Conservation (phyloP, 2,329 filamentous ascomycete genomes). For the Aspergillus cejpii region DNA sequence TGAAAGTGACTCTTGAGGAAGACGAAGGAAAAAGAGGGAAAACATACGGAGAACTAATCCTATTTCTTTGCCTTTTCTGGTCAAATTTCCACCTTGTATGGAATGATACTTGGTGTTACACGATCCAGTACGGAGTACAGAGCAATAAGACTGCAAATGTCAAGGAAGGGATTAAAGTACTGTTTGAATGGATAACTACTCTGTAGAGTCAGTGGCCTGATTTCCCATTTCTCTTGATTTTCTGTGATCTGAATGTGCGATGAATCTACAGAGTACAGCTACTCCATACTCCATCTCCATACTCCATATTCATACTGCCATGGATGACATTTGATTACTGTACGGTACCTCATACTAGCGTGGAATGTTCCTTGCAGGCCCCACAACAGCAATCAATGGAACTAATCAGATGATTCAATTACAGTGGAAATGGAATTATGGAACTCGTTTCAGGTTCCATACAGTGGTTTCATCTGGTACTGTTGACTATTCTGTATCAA, state of each 20-base stretch:
- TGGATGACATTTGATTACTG: conserved; percentile 11
- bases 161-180: no score
- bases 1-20: neutral
- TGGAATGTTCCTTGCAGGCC: conserved; percentile 16
- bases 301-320: no score
- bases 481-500: neutral
- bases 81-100: neutral
- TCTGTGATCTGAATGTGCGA: no score
- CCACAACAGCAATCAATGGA: conserved; percentile 9
- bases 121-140: neutral
- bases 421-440: conserved; percentile 2
- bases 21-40: neutral
- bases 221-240: no score
- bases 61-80: neutral
- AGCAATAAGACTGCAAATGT: no score
- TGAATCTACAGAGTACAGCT: no score
- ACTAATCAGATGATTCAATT: conserved; percentile 11
- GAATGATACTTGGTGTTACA: neutral
- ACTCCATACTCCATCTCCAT: no score
- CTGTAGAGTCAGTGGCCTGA: no score
- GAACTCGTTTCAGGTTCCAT: conserved; percentile 11
- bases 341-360: conserved; percentile 14
- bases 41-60: neutral
- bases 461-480: conserved; percentile 2
- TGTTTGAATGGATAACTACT: no score